These are phyloP conservation scores for Physocladia obscura DNA, from an alignment of 192 early-diverging fungal genomes.

Conservation along the genomic window DNA sequence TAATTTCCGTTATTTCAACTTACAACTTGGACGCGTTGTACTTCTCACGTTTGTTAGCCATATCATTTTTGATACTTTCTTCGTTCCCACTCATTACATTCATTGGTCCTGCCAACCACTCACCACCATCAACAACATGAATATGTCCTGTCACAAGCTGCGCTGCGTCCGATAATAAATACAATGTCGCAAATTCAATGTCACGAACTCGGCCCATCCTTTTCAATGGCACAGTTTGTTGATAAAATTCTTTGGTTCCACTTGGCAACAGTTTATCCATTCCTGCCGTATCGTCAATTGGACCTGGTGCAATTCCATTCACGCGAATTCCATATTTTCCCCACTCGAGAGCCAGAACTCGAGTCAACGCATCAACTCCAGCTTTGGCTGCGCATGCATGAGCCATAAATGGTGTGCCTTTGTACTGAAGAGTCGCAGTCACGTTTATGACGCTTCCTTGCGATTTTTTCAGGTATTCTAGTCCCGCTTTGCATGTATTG, in stretches of 20 bases:
- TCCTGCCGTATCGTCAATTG: conserved; percentile 48
- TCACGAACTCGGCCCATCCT: conserved; percentile 56
- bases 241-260: neutral
- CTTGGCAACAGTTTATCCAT: conserved; percentile 30
- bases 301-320: conserved; percentile 68
- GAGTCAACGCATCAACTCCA: conserved; percentile 44
- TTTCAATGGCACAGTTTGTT: conserved; percentile 33
- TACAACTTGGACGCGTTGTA: conserved; percentile 13
- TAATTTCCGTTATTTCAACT: no score
- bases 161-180: conserved; percentile 63
- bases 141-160: conserved; percentile 47
- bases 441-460: conserved; percentile 71
- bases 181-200: conserved; percentile 71
- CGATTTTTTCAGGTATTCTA: conserved; percentile 65
- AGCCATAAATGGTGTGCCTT: conserved; percentile 39
- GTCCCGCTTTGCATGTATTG: conserved; percentile 70
- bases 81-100: neutral
- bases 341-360: conserved; percentile 64
- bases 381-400: conserved; percentile 62
- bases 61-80: neutral
- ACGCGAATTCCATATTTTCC: conserved; percentile 69
- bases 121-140: conserved; percentile 63
- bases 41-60: neutral
- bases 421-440: conserved; percentile 68
- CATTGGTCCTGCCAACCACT: conserved; percentile 39